Evolutionary conservation across 2,329 filamentous ascomycete genomes (phyloP).

Genomic region (Fusarium sp.): DNA sequence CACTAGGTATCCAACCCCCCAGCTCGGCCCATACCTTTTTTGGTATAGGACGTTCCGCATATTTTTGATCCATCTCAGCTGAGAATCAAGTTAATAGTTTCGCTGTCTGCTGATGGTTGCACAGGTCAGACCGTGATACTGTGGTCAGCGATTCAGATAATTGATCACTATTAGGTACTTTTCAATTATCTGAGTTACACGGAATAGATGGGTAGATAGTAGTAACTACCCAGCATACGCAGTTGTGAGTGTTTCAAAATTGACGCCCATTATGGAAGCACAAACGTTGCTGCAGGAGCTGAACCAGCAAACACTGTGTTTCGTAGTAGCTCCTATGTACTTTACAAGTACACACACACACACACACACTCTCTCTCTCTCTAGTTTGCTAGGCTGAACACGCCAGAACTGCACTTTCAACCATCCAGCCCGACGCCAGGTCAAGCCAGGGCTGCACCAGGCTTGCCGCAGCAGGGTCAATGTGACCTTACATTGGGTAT

Average conservation of each 20-base stretch:
- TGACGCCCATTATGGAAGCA: constrained; percentile 4
- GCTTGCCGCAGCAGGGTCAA: constrained; percentile 33
- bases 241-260: constrained; percentile 17
- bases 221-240: constrained; percentile 2
- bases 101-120: constrained; percentile 7
- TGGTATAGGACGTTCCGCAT: constrained; percentile 10
- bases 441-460: constrained; percentile 13
- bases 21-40: constrained; percentile 16
- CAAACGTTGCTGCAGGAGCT: neutral
- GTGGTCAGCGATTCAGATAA: too few species aligned
- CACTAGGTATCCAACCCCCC: neutral
- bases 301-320: constrained; percentile 13
- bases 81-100: constrained; percentile 10
- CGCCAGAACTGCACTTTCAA: constrained; percentile 28
- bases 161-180: too few species aligned
- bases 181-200: too few species aligned
- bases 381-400: constrained; percentile 27
- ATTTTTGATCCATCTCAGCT: constrained; percentile 17
- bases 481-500: constrained; percentile 12
- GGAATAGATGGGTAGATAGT: neutral
- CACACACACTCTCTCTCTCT: neutral
- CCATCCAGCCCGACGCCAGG: constrained; percentile 21
- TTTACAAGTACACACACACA: constrained; percentile 10
- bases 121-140: too few species aligned
- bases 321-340: constrained; percentile 3